Percentiles rank a stretch among this genome's conserved stretches.
Evolutionary conservation across 2,329 filamentous ascomycete genomes (phyloP).

Genomic region (Dothidotthia symphoricarpi): DNA sequence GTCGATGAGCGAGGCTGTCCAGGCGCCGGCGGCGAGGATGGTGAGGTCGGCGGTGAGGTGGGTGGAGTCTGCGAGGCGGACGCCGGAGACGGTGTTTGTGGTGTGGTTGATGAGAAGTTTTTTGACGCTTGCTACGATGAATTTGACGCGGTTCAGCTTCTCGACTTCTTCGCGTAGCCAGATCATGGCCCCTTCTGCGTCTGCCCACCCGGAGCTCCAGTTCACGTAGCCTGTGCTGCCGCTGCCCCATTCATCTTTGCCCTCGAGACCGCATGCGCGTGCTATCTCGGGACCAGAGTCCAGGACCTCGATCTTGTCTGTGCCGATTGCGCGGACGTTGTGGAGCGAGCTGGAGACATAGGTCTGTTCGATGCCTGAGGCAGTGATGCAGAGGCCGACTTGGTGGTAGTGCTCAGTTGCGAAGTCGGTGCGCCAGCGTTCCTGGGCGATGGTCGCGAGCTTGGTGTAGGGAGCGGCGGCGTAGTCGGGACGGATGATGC

Average conservation of each 20-base stretch:
- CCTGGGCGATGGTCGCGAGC: conserved; percentile 69
- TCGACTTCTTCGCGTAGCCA: conserved; percentile 59
- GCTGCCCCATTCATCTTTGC: conserved; percentile 31
- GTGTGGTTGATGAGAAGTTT: conserved; percentile 42
- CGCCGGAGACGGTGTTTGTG: conserved; percentile 55
- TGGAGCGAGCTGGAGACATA: conserved; percentile 41
- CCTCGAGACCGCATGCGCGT: conserved; percentile 44
- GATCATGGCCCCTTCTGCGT: conserved; percentile 69
- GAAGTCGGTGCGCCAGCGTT: conserved; percentile 64
- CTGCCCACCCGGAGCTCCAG: conserved; percentile 72
- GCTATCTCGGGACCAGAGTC: conserved; percentile 41
- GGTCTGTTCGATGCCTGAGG: conserved; percentile 49
- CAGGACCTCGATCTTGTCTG: conserved; percentile 44
- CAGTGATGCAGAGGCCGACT: conserved; percentile 65
- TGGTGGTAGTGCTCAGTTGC: conserved; percentile 69
- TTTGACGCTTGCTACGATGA: conserved; percentile 51
- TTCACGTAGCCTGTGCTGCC: conserved; percentile 73
- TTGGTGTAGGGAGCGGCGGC: conserved; percentile 72
- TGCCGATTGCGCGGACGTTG: conserved; percentile 35
- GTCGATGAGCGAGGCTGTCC: conserved; percentile 77
- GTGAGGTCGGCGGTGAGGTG: conserved; percentile 66
- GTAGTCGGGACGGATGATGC: conserved; percentile 73
- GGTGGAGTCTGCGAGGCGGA: conserved; percentile 51
- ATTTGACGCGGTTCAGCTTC: conserved; percentile 53
- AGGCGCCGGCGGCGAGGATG: conserved; percentile 81